Percentiles rank a stretch among this genome's conserved stretches.
Evolutionary conservation across 164 flowering plant genomes (phyloP).

Genomic region (Stephania cephalantha): DNA sequence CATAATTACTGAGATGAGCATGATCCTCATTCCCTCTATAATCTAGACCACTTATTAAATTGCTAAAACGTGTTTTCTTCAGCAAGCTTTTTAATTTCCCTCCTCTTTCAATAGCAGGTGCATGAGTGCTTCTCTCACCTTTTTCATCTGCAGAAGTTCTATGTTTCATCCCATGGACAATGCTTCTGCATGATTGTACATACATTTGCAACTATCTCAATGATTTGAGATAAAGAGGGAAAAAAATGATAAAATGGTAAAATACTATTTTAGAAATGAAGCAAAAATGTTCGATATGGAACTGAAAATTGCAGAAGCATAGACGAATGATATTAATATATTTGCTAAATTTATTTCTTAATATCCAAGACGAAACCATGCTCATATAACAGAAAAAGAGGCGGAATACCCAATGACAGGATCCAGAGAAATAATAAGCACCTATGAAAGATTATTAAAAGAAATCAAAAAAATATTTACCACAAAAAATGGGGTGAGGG

Average conservation of each 20-base stretch:
- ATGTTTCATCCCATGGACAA: conserved; percentile 26
- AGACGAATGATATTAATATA: background rate
- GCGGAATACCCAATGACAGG: background rate
- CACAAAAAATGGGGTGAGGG: background rate
- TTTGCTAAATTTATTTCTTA: background rate
- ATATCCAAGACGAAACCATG: background rate
- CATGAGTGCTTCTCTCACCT: conserved; percentile 29
- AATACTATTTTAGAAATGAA: background rate
- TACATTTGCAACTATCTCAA: background rate
- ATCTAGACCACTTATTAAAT: conserved; percentile 50
- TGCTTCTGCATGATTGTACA: conserved; percentile 41
- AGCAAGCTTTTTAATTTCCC: conserved; percentile 65
- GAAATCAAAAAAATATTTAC: background rate
- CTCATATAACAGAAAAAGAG: background rate
- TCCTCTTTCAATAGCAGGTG: conserved; percentile 39
- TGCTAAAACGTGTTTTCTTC: conserved; percentile 62
- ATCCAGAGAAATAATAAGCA: background rate
- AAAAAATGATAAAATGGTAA: background rate
- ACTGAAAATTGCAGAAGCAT: background rate
- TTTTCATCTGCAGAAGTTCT: conserved; percentile 24
- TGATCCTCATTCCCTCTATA: conserved; percentile 32
- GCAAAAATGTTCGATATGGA: background rate
- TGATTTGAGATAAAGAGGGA: background rate
- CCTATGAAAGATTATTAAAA: background rate
- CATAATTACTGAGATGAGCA: conserved; percentile 19